phyloP scores from a whole-genome alignment of 2,329 filamentous ascomycete genomes.

The Incumbomyces delicatus region DNA sequence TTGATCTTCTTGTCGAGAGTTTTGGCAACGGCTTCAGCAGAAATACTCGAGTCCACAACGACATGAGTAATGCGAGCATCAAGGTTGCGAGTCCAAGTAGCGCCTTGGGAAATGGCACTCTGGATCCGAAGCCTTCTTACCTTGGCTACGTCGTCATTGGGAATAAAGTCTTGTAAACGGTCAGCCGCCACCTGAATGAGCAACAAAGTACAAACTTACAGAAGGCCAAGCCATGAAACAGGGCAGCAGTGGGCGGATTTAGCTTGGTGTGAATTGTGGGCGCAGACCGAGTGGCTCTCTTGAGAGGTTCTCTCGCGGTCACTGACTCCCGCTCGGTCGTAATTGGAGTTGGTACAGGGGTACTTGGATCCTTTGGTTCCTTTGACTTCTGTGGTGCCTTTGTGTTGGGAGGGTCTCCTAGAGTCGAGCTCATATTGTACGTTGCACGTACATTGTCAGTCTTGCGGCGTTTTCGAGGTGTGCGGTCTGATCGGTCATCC shows the following conservation, averaged over 20 bases:
- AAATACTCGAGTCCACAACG: conserved; percentile 52
- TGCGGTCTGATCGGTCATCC: neutral
- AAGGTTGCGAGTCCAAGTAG: conserved; percentile 55
- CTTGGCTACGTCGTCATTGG: conserved; percentile 63
- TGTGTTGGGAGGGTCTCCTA: too few relatives aligned
- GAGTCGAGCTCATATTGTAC: too few relatives aligned
- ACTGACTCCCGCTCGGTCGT: too few relatives aligned
- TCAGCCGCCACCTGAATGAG: too few relatives aligned
- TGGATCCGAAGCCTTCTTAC: conserved; percentile 61
- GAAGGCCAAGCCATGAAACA: conserved; percentile 54
- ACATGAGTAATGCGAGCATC: conserved; percentile 16
- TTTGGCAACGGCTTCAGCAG: conserved; percentile 1
- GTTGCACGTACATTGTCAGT: neutral
- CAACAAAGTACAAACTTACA: conserved; percentile 29
- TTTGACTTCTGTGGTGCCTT: too few relatives aligned
- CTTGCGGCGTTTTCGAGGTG: conserved; percentile 1
- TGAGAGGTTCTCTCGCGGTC: too few relatives aligned
- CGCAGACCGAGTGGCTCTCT: too few relatives aligned
- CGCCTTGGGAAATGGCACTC: conserved; percentile 67
- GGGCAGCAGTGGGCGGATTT: conserved; percentile 12
- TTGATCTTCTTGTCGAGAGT: conserved; percentile 10
- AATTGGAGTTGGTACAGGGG: too few relatives aligned
- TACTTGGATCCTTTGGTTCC: too few relatives aligned
- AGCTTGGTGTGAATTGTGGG: neutral
- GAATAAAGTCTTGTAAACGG: conserved; percentile 55